Conservation (phyloP, 139 green algal species). For the Ulvella scutata region DNA sequence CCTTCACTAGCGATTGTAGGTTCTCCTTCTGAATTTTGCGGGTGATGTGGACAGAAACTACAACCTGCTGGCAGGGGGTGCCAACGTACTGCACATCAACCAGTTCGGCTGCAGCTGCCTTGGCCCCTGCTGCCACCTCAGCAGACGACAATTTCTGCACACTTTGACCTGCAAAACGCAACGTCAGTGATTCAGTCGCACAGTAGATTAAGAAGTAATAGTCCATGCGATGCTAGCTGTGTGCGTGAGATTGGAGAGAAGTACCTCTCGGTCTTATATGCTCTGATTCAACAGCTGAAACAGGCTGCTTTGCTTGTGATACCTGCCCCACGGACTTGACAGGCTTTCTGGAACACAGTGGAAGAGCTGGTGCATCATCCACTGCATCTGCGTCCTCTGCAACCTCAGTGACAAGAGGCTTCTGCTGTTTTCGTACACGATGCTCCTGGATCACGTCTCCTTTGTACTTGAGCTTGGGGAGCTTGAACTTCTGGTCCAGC, state of each 20-base stretch:
- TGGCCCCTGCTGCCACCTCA: background rate
- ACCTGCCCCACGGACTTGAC: too few species aligned
- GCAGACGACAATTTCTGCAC: background rate
- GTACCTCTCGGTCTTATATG: background rate
- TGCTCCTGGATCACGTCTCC: conserved; percentile 23
- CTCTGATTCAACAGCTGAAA: background rate
- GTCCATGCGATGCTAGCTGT: background rate
- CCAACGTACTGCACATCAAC: background rate
- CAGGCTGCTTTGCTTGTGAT: background rate
- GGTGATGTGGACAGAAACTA: background rate
- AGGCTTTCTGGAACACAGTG: background rate
- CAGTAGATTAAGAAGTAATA: background rate
- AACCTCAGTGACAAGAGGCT: background rate
- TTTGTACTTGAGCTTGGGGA: conserved; percentile 71
- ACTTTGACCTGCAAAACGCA: background rate
- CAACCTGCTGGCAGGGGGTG: background rate
- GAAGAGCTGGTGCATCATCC: background rate
- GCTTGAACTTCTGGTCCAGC: conserved; percentile 52
- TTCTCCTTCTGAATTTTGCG: background rate
- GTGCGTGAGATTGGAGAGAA: background rate
- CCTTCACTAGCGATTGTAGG: background rate
- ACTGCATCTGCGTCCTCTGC: background rate
- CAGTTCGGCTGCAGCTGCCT: background rate
- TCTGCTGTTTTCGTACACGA: conserved; percentile 15
- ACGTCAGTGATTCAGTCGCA: background rate